phyloP scores from a whole-genome alignment of 495 filamentous ascomycete genomes.

The Hypoxylon trugodes region DNA sequence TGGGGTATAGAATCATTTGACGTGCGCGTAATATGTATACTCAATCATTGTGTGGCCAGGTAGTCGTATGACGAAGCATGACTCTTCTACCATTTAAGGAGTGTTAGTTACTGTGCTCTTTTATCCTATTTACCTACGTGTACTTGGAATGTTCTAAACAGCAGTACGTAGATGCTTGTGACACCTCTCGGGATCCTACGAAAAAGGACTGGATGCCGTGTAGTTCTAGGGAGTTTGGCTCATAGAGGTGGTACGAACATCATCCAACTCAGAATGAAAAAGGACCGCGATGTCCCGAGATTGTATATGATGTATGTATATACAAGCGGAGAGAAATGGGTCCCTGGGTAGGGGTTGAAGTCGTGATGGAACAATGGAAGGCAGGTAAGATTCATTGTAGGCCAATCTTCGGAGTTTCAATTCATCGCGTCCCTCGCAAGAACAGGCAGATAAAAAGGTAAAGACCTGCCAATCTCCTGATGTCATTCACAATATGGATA shows the following conservation, averaged over 20 bases:
- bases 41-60: neutral
- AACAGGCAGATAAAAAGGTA: neutral
- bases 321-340: constrained; percentile 4
- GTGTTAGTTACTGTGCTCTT: no score
- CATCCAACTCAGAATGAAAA: constrained; percentile 20
- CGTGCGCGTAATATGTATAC: neutral
- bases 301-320: neutral
- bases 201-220: neutral
- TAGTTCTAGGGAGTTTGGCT: neutral
- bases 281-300: constrained; percentile 4
- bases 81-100: neutral
- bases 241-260: constrained; percentile 25
- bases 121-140: neutral
- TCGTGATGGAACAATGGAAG: constrained; percentile 1
- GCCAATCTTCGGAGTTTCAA: constrained; percentile 12
- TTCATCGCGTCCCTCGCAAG: constrained; percentile 13
- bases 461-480: constrained; percentile 7
- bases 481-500: constrained; percentile 36
- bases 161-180: neutral
- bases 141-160: neutral
- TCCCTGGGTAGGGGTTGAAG: neutral
- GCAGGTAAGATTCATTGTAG: neutral
- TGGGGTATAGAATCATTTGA: no score
- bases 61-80: constrained; percentile 5
- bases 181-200: neutral